Evolutionary conservation across 2,329 filamentous ascomycete species (phyloP), one percentile per base, ranked within the genome.

Genomic region (Fusarium sambucinum): DNA sequence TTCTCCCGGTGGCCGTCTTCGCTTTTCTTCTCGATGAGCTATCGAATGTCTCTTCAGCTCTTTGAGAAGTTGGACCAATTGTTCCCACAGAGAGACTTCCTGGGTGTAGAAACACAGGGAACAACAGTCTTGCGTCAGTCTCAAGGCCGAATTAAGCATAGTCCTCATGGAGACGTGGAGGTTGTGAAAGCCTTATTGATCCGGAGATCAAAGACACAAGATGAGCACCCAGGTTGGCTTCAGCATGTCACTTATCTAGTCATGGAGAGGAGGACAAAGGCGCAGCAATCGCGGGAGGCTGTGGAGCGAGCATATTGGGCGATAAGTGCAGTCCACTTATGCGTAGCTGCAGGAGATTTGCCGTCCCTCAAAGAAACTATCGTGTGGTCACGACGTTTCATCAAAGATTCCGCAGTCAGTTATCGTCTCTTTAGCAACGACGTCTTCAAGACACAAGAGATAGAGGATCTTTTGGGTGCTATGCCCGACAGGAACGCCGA

Each of bases 311-410:
- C 57, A 10, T 74, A 73, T 23, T 78, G 75, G 75, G 60, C 70
- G 10, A 65, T 48, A 37, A 71, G 75, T 10, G 70, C 77, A 0
- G 23, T 78, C 17, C 66, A 68, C 27, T 65, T 78, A 1, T 72
- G 68, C 10, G 65, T 77, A 4, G 75, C 76, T 5, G 41, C 61
- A 3, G 72, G 71, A 3, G 72, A 75, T 19, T 23, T 76, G 4
- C 66, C 71, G 5, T 44, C 69, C 0, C 45, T 77, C 4, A 50
- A 54, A 7, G 70, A 74, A 6, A 73, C 72, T 1, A 30, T 77
- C 4, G 21, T 63, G 0, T 78, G 76, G 77, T 73, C 74, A 1
- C 63, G 66, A 5, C 73, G 77, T 2, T 79, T 75, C 41, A 72
- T 74, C 50, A 77, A 74, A 21, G 77, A 78, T 33, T 32, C 64